Base-by-base conservation (phyloP, 164 flowering plant species). In the Buxus sempervirens region DNA sequence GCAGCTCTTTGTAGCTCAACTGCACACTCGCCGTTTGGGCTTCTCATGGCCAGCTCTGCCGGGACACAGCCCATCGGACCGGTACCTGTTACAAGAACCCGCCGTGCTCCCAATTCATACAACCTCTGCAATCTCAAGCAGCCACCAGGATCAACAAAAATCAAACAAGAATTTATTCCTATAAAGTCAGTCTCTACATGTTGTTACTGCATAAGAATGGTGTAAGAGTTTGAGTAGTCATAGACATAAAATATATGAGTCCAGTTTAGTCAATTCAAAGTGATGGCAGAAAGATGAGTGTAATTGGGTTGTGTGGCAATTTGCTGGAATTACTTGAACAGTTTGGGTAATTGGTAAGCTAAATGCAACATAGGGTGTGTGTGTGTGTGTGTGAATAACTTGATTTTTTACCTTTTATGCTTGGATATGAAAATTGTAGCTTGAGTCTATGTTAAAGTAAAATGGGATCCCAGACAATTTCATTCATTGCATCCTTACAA, bases 41-140 rank as follows among this genome's bases (percentile, higher is more conserved):
- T 72, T 25, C 89, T 42, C 68, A 4, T 14, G 13, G 95, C 96
- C 22, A 83, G 69, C 80, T 84, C 86, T 0, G 87, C 82, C 18
- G 93, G 96, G 14, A 86, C 91, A 70, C 96, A 90, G 0, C 98
- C 98, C 64, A 93, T 4, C 0, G 96, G 96, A 13, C 97, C 97
- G 0, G 86, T 86, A 25, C 97, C 97, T 0, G 97, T 92, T 72
- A 92, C 97, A 32, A 92, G 68, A 2, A 92, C 88, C 74, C 85
- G 76, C 1, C 90, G 71, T 0, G 82, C 89, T 26, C 98, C 98
- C 60, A 90, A 56, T 10, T 85, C 79, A 56, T 84, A 85, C 0
- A 90, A 73, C 69, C 76, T 83, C 98, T 92, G 86, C 77, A 74
- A 28, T 36, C n/a, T 4, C 54, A 65, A 24, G 12, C 51, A 6